Base-by-base conservation (phyloP, 306 rosid genomes). In the Canavalia ensiformis region DNA sequence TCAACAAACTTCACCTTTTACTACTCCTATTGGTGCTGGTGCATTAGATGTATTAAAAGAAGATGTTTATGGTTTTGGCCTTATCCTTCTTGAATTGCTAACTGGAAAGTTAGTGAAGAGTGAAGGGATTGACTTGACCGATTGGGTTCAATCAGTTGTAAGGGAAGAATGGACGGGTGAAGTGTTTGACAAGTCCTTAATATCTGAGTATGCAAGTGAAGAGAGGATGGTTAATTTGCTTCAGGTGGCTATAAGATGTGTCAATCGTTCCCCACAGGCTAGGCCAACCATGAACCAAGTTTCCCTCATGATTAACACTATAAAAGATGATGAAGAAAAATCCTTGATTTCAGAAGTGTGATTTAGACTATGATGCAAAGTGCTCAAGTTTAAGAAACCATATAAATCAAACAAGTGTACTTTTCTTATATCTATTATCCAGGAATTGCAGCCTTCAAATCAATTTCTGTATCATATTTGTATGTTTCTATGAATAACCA, bases 141-240 rank as follows among this genome's bases (percentile, higher is more conserved):
- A 89, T n/a, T 91, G 99, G 97, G 97, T 95, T 73, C 89, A 76
- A n/a, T 84, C 92, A 1, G 91, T 95, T 47, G 85, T 95, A 35
- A 77, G 89, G 57, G 97, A 95, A 83, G 99, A 95, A 84, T 93
- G 96, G 99, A 91, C 97, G 1, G 93, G 87, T 1, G 99, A 95
- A 78, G 97, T 95, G 7, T 93, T 95, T 81, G 99, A 93, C 66
- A 83, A 72, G 83, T 51, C 66, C 2, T 68, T 95, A 12, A 34
- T 87, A 42, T 81, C 87, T 54, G 94, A 90, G 78, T 89, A 78
- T 75, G 95, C 92, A 50, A 89, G 95, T 74, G 97, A 91, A 82
- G 97, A 91, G 84, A 91, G 93, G 76, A 79, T 92, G 95, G 88
- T 95, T 68, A 91, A 79, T 81, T 56, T 95, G 91, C 95, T 95